Evolutionary conservation across 1,284 basidiomycete genomes (phyloP).

Genomic region (Tilletia caries): DNA sequence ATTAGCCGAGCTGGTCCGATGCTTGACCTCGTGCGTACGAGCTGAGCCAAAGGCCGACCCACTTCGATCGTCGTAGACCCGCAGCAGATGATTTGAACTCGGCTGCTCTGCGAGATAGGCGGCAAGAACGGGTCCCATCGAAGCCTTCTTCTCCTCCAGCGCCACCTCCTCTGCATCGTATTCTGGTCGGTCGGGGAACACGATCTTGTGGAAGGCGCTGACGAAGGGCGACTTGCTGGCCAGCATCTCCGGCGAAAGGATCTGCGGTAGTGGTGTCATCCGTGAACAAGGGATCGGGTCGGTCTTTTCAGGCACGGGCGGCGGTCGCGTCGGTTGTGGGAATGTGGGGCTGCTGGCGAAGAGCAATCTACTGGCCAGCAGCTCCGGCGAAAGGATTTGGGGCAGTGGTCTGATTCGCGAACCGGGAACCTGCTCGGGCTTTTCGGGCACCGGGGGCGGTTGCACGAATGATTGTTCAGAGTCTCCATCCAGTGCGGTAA

Average conservation of each 20-base stretch:
- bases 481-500: neutral
- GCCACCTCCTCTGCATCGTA: neutral
- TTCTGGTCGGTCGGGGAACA: neutral
- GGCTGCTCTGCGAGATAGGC: neutral
- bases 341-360: neutral
- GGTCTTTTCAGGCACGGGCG: neutral
- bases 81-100: neutral
- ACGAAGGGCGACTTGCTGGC: constrained; percentile 3
- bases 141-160: neutral
- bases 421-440: neutral
- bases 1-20: neutral
- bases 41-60: too few relatives aligned
- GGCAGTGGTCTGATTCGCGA: neutral
- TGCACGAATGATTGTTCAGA: neutral
- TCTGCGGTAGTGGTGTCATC: neutral
- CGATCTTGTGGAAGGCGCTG: neutral
- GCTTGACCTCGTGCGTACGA: neutral
- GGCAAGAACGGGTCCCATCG: neutral
- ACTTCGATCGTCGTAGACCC: neutral
- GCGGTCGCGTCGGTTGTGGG: neutral
- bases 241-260: neutral
- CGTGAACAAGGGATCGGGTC: neutral
- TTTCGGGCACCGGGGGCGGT: neutral
- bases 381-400: neutral
- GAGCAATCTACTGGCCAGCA: neutral